Conservation (phyloP, 2,329 filamentous ascomycete genomes). For the Bertia moriformis region DNA sequence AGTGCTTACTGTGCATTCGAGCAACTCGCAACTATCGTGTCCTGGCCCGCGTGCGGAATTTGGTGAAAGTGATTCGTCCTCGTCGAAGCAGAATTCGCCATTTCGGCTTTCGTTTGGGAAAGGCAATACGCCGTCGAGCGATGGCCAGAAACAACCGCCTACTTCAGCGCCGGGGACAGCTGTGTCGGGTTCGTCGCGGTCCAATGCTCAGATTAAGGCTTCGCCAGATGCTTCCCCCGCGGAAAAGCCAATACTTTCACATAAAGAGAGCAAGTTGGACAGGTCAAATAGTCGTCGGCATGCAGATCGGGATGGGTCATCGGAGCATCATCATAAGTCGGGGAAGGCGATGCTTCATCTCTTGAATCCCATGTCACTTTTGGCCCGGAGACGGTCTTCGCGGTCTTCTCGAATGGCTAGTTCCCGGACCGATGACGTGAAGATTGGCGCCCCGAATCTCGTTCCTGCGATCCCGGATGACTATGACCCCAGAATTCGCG, state of each 20-base stretch:
- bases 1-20: slow-evolving; percentile 9
- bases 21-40: neutral
- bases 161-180: slow-evolving; percentile 10
- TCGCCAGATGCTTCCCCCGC: neutral
- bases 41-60: slow-evolving; percentile 2
- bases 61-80: slow-evolving; percentile 4
- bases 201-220: slow-evolving; percentile 11
- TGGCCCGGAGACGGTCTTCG: slow-evolving; percentile 38
- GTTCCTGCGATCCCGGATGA: slow-evolving; percentile 39
- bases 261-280: neutral
- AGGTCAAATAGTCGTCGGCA: slow-evolving; percentile 8
- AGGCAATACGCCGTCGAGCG: slow-evolving; percentile 10
- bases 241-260: neutral
- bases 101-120: slow-evolving; percentile 18
- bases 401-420: slow-evolving; percentile 34
- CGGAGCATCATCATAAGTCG: slow-evolving; percentile 12
- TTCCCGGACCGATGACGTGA: slow-evolving; percentile 30
- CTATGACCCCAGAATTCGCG: slow-evolving; percentile 48
- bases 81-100: slow-evolving; percentile 16
- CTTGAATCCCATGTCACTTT: slow-evolving; percentile 44
- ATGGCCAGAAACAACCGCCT: slow-evolving; percentile 13
- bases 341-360: slow-evolving; percentile 36
- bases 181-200: too few relatives aligned
- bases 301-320: slow-evolving; percentile 11
- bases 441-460: slow-evolving; percentile 28